phyloP scores from a whole-genome alignment of 768 basidiomycete species.

The Infundibulicybe gibba region DNA sequence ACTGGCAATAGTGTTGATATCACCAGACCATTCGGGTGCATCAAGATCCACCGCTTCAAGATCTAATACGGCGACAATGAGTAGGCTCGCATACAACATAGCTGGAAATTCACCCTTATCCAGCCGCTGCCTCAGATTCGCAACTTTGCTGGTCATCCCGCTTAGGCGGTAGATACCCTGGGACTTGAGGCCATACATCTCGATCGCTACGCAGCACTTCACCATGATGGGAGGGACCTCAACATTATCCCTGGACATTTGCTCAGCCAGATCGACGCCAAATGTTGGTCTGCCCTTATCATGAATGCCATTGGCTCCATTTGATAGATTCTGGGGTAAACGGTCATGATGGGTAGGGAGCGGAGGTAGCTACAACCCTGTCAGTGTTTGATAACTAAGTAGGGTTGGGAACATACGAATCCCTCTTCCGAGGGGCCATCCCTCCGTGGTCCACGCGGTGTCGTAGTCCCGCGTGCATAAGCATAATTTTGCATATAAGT shows the following conservation, averaged over 20 bases:
- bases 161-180: constrained; percentile 94
- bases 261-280: constrained; percentile 88
- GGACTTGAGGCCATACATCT: constrained; percentile 77
- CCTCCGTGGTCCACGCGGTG: constrained; percentile 69
- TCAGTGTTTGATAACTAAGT: constrained; percentile 3
- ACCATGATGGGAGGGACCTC: constrained; percentile 86
- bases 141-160: constrained; percentile 86
- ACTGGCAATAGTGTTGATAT: constrained; percentile 96
- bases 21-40: constrained; percentile 84
- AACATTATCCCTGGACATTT: constrained; percentile 86
- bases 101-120: constrained; percentile 64
- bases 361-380: constrained; percentile 53
- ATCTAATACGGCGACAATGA: constrained; percentile 38
- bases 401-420: constrained; percentile 51
- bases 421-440: constrained; percentile 92
- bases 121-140: constrained; percentile 74
- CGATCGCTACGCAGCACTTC: constrained; percentile 90
- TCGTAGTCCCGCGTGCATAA: constrained; percentile 71
- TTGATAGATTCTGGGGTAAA: constrained; percentile 10
- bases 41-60: constrained; percentile 85
- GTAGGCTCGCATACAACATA: constrained; percentile 5
- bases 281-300: constrained; percentile 83
- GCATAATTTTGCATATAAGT: constrained; percentile 97
- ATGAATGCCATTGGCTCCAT: constrained; percentile 27
- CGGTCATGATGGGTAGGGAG: constrained; percentile 38